These are phyloP conservation scores for Verticillium zaregamsianum DNA, from an alignment of 2,329 filamentous ascomycete genomes.

Conservation along the genomic window DNA sequence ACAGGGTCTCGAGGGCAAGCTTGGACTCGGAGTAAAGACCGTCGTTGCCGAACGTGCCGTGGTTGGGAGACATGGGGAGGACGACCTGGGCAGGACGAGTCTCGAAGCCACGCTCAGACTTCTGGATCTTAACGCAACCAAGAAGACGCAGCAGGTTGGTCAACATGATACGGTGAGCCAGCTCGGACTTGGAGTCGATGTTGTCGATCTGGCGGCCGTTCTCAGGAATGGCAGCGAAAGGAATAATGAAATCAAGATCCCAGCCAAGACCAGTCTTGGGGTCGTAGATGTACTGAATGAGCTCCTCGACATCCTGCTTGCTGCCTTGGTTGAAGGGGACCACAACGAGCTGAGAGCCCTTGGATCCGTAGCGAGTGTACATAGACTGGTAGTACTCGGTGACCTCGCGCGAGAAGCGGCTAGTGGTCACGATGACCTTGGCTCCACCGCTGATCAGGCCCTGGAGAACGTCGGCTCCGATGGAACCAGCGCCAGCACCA, in stretches of 20 bases:
- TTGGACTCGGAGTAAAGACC: constrained; percentile 98
- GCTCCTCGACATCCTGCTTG: constrained; percentile 93
- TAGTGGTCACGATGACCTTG: constrained; percentile 94
- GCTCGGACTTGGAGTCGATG: constrained; percentile 95
- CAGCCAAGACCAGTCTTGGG: constrained; percentile 93
- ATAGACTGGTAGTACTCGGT: constrained; percentile 99
- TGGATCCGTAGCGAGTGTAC: constrained; percentile 91
- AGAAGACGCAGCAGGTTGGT: constrained; percentile 93
- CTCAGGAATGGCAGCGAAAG: constrained; percentile 96
- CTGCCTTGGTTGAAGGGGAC: constrained; percentile 99
- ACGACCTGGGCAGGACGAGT: constrained; percentile 96
- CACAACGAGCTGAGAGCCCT: constrained; percentile 93
- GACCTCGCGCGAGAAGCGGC: constrained; percentile 91
- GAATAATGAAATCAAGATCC: constrained; percentile 95
- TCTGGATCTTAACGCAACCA: constrained; percentile 86
- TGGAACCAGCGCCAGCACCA: constrained; percentile 94
- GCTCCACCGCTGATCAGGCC: constrained; percentile 95
- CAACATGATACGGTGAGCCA: constrained; percentile 98
- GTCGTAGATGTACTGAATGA: constrained; percentile 96
- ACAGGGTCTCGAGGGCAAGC: constrained; percentile 91
- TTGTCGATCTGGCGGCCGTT: constrained; percentile 95
- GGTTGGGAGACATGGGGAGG: constrained; percentile 92
- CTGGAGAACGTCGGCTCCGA: constrained; percentile 93
- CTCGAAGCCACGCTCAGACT: constrained; percentile 81
- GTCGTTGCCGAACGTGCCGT: constrained; percentile 96